Conservation (phyloP, 768 basidiomycete genomes). For the Russula sp. region DNA sequence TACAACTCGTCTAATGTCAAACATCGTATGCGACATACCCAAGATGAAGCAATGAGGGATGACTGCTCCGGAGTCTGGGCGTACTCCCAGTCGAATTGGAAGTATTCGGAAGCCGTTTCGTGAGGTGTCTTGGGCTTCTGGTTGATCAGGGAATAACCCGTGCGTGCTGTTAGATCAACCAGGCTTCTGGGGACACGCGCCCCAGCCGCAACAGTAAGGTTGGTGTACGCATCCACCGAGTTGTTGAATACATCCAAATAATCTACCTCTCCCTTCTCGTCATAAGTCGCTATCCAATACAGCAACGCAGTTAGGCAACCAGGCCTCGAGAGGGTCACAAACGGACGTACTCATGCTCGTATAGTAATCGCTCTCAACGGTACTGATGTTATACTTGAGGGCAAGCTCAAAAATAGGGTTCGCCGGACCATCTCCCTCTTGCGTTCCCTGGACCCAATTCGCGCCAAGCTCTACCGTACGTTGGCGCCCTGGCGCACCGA, state of each 20-base stretch:
- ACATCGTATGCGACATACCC: slow-evolving; percentile 46
- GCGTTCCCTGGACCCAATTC: slow-evolving; percentile 54
- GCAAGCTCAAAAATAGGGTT: slow-evolving; percentile 60
- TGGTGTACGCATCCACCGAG: too few species aligned
- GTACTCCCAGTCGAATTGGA: slow-evolving; percentile 39
- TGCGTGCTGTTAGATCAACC: slow-evolving; percentile 49
- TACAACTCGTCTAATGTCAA: slow-evolving; percentile 12
- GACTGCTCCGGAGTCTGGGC: slow-evolving; percentile 55
- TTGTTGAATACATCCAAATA: too few species aligned
- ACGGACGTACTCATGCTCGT: slow-evolving; percentile 37
- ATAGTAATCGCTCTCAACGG: slow-evolving; percentile 44
- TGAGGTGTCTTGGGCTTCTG: slow-evolving; percentile 38
- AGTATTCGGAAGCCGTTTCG: slow-evolving; percentile 52
- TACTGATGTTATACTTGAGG: slow-evolving; percentile 38
- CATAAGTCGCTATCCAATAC: slow-evolving; percentile 55
- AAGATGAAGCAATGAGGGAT: slow-evolving; percentile 53
- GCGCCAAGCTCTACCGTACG: slow-evolving; percentile 47
- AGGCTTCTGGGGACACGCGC: slow-evolving; percentile 35
- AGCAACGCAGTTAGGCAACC: too few species aligned
- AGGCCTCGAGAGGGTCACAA: too few species aligned
- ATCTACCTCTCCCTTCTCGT: slow-evolving; percentile 40
- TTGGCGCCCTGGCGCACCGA: slow-evolving; percentile 35
- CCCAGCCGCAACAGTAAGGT: too few species aligned
- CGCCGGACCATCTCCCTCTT: slow-evolving; percentile 38
- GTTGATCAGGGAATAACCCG: slow-evolving; percentile 47